Evolutionary conservation across 2,329 filamentous ascomycete genomes (phyloP), one percentile per base, ranked within the genome.

Genomic region (Hymenoscyphus albidus): DNA sequence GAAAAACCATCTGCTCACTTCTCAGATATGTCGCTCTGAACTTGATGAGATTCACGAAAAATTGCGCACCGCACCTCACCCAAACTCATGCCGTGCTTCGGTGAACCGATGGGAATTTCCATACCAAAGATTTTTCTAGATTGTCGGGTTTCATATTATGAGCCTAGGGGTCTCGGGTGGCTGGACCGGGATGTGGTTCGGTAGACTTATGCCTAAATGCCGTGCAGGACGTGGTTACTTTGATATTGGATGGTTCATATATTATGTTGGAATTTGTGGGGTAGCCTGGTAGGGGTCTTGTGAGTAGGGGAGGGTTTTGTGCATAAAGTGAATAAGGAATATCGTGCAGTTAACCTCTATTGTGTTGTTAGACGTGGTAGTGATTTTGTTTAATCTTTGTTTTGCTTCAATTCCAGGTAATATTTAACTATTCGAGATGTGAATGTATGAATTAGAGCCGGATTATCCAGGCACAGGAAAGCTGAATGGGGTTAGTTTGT

Each of bases 121-220:
- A 12, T 31, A 35, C 40, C n/a, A 5, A 51, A 10, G n/a, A 22
- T 51, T n/a, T 48, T 48, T 51, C 44, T 22, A n/a, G 44, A 51
- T 51, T 51, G 27, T 51, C 18, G 9, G n/a, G 18, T 51, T 51
- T 51, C 44, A 51, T 51, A 18, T 35, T 51, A 51, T 22, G 35
- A 22, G 40, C 4, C 22, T 32, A 61, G 59, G 59, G 39, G 55
- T 22, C 44, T 62, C 59, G 59, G 59, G 22, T 62, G 59, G 48
- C 44, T 62, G 59, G 40, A 62, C 59, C 59, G 48, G 59, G 44
- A 42, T 62, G n/a, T 62, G 59, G 32, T 62, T 62, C 59, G 59
- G 59, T 9, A 62, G 13, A 32, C 32, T 62, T 27, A 48, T 48
- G 59, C 59, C 59, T 62, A 62, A 62, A 62, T 40, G 59, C 27